Evolutionary conservation across 2,329 filamentous ascomycete species (phyloP), one percentile per base, ranked within the genome.

Genomic region (Chaetomium sp.): DNA sequence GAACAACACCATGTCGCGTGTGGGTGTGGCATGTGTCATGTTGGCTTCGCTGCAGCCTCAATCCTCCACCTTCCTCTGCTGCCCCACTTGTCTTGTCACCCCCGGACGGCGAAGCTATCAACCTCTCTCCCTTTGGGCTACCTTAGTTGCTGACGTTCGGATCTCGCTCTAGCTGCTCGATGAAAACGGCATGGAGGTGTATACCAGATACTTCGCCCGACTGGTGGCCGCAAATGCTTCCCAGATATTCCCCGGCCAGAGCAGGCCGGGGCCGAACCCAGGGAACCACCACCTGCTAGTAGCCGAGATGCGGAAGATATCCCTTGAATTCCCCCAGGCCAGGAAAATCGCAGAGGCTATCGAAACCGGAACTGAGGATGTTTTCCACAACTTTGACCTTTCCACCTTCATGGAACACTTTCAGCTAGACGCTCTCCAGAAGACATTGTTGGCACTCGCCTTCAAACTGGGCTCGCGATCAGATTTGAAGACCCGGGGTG

Each of bases 141-240:
- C 40, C 9, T 56, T 43, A 58, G 33, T 52, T 55, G 41, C 61
- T 51, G 3, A 7, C 9, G 19, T 44, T 32, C 48, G n/a, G 32
- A 50, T 41, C 34, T 38, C 49, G 14, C 38, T 44, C 36, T 62
- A 96, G 89, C 85, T 97, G 71, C 87, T 97, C 76, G 87, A 96
- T 83, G 91, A 92, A 68, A 87, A 95, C 91, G 91, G 91, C 70
- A 99, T 99, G 92, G 95, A 99, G 80, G 91, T 96, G 70, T 96
- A 91, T 72, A 86, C 89, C 59, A 95, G 91, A 78, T 96, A 94
- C 73, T 95, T 99, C 74, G 86, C 90, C 72, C 89, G 92, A 73
- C 80, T 97, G 70, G 84, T 99, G 69, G 88, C 87, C 73, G 86
- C 87, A 74, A 96, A 96, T 84, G 90, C 91, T 66, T 78, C 86